phyloP scores from a whole-genome alignment of 2,329 filamentous ascomycete genomes.

The Raffaelea arxii region DNA sequence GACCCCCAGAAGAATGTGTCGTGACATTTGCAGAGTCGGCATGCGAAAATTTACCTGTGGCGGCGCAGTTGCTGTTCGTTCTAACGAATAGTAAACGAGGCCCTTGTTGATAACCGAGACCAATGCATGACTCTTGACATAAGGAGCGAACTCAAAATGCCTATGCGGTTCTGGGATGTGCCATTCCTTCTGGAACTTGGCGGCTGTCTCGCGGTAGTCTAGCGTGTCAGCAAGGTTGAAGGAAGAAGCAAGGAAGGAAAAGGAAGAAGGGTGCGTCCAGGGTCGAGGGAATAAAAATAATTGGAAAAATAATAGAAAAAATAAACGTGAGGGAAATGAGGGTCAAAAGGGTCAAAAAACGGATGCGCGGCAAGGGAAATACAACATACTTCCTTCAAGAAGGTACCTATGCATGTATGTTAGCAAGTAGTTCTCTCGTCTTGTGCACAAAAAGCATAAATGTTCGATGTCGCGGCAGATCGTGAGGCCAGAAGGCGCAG shows the following conservation, averaged over 20 bases:
- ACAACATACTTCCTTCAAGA: constrained; percentile 53
- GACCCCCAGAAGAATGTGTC: background rate
- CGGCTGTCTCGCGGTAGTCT: constrained; percentile 60
- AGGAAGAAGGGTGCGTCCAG: background rate
- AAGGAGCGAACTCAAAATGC: constrained; percentile 52
- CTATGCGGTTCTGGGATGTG: constrained; percentile 52
- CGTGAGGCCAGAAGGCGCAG: background rate
- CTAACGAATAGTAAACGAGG: constrained; percentile 49
- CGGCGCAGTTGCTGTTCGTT: constrained; percentile 36
- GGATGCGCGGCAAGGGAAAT: constrained; percentile 5
- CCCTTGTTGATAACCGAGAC: constrained; percentile 55
- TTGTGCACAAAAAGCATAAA: no score
- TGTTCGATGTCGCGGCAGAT: background rate
- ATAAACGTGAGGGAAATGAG: constrained; percentile 3
- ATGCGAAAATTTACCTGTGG: constrained; percentile 30
- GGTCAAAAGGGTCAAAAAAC: constrained; percentile 8
- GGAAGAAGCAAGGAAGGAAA: background rate
- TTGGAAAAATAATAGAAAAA: background rate
- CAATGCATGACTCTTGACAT: constrained; percentile 55
- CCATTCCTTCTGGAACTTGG: constrained; percentile 62
- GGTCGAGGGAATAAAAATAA: background rate
- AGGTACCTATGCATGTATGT: constrained; percentile 37
- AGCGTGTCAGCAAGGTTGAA: constrained; percentile 13
- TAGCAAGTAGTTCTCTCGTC: constrained; percentile 8
- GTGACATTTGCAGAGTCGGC: background rate